These are phyloP conservation scores for barley (Hordeum vulgare) DNA, from an alignment of 176 grass and related monocot genomes.

Conservation along the genomic window DNA sequence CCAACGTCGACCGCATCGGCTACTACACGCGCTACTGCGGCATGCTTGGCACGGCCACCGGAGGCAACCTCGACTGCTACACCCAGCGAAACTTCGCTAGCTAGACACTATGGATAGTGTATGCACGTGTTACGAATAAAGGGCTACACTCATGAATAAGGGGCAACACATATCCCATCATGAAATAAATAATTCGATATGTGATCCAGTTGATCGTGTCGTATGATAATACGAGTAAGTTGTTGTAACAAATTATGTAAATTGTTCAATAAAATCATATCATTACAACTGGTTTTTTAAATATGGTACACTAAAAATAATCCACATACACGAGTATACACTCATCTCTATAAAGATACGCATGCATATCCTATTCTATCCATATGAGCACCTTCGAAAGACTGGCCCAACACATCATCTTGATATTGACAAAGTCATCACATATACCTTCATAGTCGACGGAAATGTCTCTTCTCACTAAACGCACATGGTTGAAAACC, in stretches of 20 bases:
- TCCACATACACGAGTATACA: too few relatives aligned
- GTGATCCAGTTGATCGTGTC: not conserved
- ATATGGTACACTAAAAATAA: too few relatives aligned
- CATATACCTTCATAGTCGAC: too few relatives aligned
- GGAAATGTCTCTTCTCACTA: too few relatives aligned
- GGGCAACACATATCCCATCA: not conserved
- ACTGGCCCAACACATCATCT: too few relatives aligned
- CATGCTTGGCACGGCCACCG: slow-evolving; percentile 33
- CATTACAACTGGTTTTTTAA: too few relatives aligned
- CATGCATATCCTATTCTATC: too few relatives aligned
- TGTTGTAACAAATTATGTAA: not conserved
- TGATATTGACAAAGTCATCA: too few relatives aligned
- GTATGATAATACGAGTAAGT: not conserved
- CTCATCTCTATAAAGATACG: too few relatives aligned
- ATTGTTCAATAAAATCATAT: not conserved
- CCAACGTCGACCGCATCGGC: slow-evolving; percentile 28
- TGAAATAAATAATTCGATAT: not conserved
- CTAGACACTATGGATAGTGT: not conserved
- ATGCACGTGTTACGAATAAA: not conserved
- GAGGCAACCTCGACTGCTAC: slow-evolving; percentile 45
- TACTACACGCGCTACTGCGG: slow-evolving; percentile 57
- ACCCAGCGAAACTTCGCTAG: slow-evolving; percentile 21
- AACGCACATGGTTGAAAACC: too few relatives aligned
- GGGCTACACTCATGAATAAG: not conserved
- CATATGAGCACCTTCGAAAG: too few relatives aligned